Evolutionary conservation across 495 filamentous ascomycete genomes (phyloP).

Genomic region (Entonaema liquescens): DNA sequence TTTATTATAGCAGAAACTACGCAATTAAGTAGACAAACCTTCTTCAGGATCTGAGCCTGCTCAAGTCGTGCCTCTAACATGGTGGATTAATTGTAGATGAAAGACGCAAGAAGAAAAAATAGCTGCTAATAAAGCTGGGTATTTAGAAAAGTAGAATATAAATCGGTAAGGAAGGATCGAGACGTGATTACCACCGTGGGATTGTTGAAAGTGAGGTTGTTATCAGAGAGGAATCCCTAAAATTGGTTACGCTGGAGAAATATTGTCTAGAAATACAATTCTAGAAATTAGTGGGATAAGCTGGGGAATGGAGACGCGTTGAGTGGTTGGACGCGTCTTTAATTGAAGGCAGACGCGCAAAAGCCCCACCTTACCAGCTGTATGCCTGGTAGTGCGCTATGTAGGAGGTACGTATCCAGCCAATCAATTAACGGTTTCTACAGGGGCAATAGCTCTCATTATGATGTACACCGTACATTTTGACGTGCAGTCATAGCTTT

Average conservation of each 20-base stretch:
- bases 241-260: slow-evolving; percentile 14
- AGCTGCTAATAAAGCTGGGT: neutral
- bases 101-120: neutral
- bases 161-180: neutral
- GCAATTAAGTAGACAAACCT: slow-evolving; percentile 63
- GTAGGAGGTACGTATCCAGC: neutral
- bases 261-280: slow-evolving; percentile 8
- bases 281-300: slow-evolving; percentile 39
- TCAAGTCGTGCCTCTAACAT: slow-evolving; percentile 98
- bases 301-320: slow-evolving; percentile 39
- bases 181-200: slow-evolving; percentile 1
- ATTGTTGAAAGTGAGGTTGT: slow-evolving; percentile 11
- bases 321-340: slow-evolving; percentile 38
- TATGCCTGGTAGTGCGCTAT: neutral
- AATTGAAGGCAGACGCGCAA: slow-evolving; percentile 36
- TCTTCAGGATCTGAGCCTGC: slow-evolving; percentile 94
- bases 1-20: neutral
- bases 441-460: neutral
- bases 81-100: slow-evolving; percentile 30
- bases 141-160: neutral
- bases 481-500: neutral
- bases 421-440: neutral
- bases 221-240: neutral
- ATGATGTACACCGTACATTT: neutral
- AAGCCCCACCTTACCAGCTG: slow-evolving; percentile 27